A percentile compares a stretch with the other conserved stretches of the same genome.
phyloP scores from a whole-genome alignment of 345 rosid species.

The Salix arbutifolia region DNA sequence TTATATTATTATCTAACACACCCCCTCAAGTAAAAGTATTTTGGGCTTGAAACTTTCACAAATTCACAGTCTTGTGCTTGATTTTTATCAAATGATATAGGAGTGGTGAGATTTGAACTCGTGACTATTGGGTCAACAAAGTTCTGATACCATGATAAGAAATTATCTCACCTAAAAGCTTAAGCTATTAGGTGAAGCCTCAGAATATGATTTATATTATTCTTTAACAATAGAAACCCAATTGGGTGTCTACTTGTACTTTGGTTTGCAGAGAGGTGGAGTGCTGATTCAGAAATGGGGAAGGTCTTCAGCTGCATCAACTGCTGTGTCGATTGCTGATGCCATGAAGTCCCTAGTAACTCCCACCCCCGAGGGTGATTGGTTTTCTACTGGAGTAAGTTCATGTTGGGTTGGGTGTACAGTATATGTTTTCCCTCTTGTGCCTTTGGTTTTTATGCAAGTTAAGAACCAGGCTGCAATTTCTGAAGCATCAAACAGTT shows the following conservation, averaged over 20 bases:
- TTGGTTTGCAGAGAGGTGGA: conserved; percentile 83
- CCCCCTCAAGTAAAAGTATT: too few relatives aligned
- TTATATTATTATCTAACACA: too few relatives aligned
- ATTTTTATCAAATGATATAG: too few relatives aligned
- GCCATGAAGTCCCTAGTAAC: conserved; percentile 82
- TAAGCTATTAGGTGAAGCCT: too few relatives aligned
- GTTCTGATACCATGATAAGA: too few relatives aligned
- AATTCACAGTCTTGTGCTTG: too few relatives aligned
- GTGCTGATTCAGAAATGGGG: conserved; percentile 94
- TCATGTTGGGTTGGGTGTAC: not conserved
- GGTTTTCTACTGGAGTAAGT: conserved; percentile 94
- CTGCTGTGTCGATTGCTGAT: conserved; percentile 85
- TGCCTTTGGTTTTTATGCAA: not conserved
- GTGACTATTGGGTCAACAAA: too few relatives aligned
- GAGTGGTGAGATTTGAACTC: too few relatives aligned
- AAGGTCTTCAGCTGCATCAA: conserved; percentile 98
- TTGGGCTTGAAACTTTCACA: too few relatives aligned
- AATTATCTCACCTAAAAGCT: too few relatives aligned
- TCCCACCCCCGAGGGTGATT: conserved; percentile 94
- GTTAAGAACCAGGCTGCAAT: not conserved
- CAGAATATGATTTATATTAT: too few relatives aligned
- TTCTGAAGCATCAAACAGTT: not conserved
- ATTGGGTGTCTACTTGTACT: not conserved
- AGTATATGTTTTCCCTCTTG: not conserved
- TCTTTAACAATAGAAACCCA: not conserved